Evolutionary conservation across 495 filamentous ascomycete genomes (phyloP).

Genomic region (Penicillium bialowiezense): DNA sequence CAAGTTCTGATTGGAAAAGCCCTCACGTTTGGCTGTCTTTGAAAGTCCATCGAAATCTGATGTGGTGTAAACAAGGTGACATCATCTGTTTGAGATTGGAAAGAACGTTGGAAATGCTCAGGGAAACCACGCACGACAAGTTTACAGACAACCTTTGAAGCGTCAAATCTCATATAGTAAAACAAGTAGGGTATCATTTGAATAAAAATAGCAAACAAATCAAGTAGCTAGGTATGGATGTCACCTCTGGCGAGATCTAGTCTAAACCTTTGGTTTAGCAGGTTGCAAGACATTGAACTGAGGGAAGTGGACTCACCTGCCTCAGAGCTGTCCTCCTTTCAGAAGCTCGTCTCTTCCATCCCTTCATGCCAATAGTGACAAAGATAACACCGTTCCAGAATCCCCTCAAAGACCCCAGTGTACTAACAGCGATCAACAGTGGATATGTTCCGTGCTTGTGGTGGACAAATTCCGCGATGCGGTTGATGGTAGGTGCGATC

Average conservation of each 20-base stretch:
- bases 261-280: not conserved
- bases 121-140: not conserved
- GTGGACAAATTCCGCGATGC: slow-evolving; percentile 37
- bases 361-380: slow-evolving; percentile 37
- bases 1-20: too few species aligned
- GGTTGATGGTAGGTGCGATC: slow-evolving; percentile 41
- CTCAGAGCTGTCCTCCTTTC: slow-evolving; percentile 1
- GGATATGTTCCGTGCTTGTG: slow-evolving; percentile 29
- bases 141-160: not conserved
- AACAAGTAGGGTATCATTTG: not conserved
- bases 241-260: not conserved
- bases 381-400: slow-evolving; percentile 51
- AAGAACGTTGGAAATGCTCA: too few species aligned
- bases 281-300: not conserved
- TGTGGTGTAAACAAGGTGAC: too few species aligned
- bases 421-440: slow-evolving; percentile 38
- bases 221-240: not conserved
- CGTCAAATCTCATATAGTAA: too few species aligned
- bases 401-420: slow-evolving; percentile 40
- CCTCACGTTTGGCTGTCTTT: too few species aligned
- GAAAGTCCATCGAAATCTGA: too few species aligned
- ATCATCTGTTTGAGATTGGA: too few species aligned
- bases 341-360: slow-evolving; percentile 24
- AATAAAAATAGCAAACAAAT: not conserved
- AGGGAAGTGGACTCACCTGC: not conserved